Evolutionary conservation across 352 stramenopile genomes (phyloP), one percentile per base, ranked within the genome.

Genomic region (Pythium graminicola): DNA sequence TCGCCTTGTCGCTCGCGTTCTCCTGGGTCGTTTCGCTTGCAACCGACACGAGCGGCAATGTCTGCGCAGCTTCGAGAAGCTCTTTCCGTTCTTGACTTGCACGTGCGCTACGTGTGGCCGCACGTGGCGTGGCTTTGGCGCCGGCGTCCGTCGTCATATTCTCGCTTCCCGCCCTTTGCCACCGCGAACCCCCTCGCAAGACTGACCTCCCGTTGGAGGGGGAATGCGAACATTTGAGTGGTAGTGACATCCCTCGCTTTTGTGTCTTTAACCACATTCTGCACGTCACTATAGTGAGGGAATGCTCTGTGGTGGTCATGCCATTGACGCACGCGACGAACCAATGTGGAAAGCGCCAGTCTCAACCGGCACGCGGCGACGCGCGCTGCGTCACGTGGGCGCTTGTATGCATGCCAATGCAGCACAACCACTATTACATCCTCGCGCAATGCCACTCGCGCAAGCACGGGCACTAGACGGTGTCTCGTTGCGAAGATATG

Each of bases 141-240:
- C 60, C 58, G 19, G 46, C 57, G 38, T 48, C 48, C 29, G 22
- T 41, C 4, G 1, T 13, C 6, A 1, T 44, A 36, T 28, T 45
- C 24, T 33, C 27, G 39, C 52, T 64, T 64, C 57, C 42, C 57
- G 57, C 57, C 43, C 36, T 62, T 54, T 51, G 38, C 28, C 19
- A n/a, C 31, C 27, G 31, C 28, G 10, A 43, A 64, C 49, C 49
- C 57, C 57, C 57, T 64, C 58, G 51, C 58, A 60, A 60, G 58
- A 65, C 58, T 65, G 58, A 65, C 58, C 58, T 60, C 51, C 46
- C 57, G 50, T 64, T 57, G 29, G 35, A 29, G 44, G 20, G n/a
- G 22, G 8, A 16, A 29, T 35, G 31, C 45, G 28, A 56, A 32
- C 46, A 44, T 55, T 62, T 62, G 54, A 62, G 20, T 52, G 29